Evolutionary conservation across 1,139 yeast genomes (phyloP).

Genomic region (Maudiozyma humilis): DNA sequence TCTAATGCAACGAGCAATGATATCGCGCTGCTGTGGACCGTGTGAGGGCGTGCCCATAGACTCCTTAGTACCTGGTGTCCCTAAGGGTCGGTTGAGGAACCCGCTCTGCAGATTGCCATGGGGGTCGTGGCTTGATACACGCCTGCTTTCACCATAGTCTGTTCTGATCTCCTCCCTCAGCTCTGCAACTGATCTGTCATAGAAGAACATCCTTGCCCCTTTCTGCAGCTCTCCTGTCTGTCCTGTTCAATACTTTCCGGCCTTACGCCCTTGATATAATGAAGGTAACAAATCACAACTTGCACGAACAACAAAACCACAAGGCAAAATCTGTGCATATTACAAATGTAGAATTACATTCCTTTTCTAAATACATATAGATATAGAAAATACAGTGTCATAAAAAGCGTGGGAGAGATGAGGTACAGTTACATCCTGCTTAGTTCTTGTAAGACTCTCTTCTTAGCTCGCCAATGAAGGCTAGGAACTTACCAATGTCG

Average conservation of each 20-base stretch:
- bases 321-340: neutral
- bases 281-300: too few relatives aligned
- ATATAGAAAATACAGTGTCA: too few relatives aligned
- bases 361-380: too few relatives aligned
- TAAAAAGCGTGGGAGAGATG: neutral
- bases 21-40: neutral
- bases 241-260: too few relatives aligned
- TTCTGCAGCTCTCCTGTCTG: too few relatives aligned
- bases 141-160: constrained; percentile 3
- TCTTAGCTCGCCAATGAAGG: constrained; percentile 29
- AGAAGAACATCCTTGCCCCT: neutral
- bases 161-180: constrained; percentile 1
- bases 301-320: neutral
- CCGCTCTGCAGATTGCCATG: too few relatives aligned
- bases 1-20: neutral
- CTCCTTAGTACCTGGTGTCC: too few relatives aligned
- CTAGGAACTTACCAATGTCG: constrained; percentile 32
- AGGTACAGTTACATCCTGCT: neutral
- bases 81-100: neutral
- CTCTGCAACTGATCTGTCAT: constrained; percentile 1
- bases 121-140: neutral
- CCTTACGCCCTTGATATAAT: too few relatives aligned
- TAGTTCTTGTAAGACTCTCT: constrained; percentile 22
- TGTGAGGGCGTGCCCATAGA: too few relatives aligned
- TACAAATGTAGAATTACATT: too few relatives aligned